Conservation (phyloP, 2,329 filamentous ascomycete species). For the Thyridium curvatum region DNA sequence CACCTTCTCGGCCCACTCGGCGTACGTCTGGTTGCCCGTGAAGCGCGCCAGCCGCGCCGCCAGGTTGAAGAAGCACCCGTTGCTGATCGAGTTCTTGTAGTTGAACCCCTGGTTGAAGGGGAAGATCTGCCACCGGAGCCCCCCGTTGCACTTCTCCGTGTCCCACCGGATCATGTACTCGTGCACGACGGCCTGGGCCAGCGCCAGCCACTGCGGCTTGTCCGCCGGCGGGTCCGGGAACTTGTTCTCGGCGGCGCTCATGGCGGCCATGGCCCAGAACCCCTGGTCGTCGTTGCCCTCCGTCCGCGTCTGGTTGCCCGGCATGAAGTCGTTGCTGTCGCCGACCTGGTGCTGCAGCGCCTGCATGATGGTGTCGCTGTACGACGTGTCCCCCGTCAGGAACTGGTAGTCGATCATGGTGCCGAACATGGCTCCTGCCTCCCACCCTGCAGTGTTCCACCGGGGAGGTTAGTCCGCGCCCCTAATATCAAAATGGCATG, state of each 20-base stretch:
- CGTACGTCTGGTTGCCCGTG: constrained; percentile 73
- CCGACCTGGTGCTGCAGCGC: constrained; percentile 57
- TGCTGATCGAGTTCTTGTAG: constrained; percentile 64
- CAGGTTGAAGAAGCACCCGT: constrained; percentile 65
- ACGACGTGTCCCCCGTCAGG: constrained; percentile 59
- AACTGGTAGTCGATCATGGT: constrained; percentile 68
- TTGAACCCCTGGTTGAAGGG: constrained; percentile 65
- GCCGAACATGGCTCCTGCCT: constrained; percentile 66
- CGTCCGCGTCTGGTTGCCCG: constrained; percentile 54
- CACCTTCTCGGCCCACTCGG: constrained; percentile 64
- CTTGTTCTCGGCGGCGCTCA: constrained; percentile 70
- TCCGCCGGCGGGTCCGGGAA: constrained; percentile 61
- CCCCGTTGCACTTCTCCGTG: constrained; percentile 58
- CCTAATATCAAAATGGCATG: no score
- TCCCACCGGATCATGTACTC: constrained; percentile 70
- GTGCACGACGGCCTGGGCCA: constrained; percentile 76
- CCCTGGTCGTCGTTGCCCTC: constrained; percentile 71
- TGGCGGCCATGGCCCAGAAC: constrained; percentile 80
- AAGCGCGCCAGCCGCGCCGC: constrained; percentile 68
- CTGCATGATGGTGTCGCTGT: constrained; percentile 53
- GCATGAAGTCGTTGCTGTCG: constrained; percentile 58
- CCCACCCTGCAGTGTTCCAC: no score
- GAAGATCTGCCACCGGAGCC: constrained; percentile 82
- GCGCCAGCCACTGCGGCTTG: constrained; percentile 68
- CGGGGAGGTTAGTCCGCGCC: no score